Evolutionary conservation across 2,329 filamentous ascomycete genomes (phyloP), one percentile per base, ranked within the genome.

Genomic region (Verticillium dahliae): DNA sequence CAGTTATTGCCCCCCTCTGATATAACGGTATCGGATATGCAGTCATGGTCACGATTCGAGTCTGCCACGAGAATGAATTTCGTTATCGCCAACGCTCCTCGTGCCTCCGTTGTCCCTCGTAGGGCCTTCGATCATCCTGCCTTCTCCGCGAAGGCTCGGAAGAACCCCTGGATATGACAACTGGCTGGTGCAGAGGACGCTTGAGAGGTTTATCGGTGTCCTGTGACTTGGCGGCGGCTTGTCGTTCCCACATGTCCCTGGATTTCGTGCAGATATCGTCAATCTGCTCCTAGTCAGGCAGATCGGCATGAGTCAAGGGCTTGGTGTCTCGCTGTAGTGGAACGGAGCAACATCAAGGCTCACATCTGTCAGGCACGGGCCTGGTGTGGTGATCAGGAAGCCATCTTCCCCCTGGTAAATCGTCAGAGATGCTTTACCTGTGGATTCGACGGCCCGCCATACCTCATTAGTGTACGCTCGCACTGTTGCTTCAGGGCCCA

Each of bases 181-280:
- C 72, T 9, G 84, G 84, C 63, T 82, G 79, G 67, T 86, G 84
- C 22, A 85, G 74, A 22, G 84, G 84, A 31, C 83, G 76, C 70
- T 85, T 86, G 61, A 86, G 73, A 58, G 76, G 71, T 66, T 80
- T 82, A 60, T 81, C 78, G 18, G 78, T 76, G 60, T 78, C 76
- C 58, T 78, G 74, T 58, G 75, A 71, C 65, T 78, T 78, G 50
- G 81, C 81, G 14, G 81, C 81, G 15, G 80, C 81, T 70, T 85
- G 81, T 18, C 74, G 80, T 65, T 85, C 81, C 82, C 82, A 86
- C 63, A 83, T 74, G 60, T 85, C 81, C 64, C 78, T 83, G 39
- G 83, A 85, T 70, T 85, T 85, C 63, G 77, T 72, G 71, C 84
- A 86, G 61, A 86, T 85, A 67, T 86, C 84, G 68, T 86, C 82